These are phyloP conservation scores for Lachnellula subtilissima DNA, from an alignment of 2,329 filamentous ascomycete genomes.

Conservation along the genomic window DNA sequence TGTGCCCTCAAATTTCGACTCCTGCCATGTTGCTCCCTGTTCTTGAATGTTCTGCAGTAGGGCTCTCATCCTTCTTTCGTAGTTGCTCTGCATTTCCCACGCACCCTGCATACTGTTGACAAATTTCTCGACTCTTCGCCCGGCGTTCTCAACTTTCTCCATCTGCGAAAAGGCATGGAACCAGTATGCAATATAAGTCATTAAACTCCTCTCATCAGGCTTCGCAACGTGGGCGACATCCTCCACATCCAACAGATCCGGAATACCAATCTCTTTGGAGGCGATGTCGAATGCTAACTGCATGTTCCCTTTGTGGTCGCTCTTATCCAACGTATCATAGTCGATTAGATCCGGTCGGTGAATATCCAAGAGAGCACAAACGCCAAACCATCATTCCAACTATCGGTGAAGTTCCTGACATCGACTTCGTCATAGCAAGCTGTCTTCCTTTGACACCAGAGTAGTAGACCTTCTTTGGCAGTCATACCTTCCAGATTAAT, in stretches of 20 bases:
- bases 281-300: constrained; percentile 96
- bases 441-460: constrained; percentile 98
- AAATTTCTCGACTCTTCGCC: constrained; percentile 94
- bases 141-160: constrained; percentile 97
- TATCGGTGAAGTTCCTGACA: constrained; percentile 87
- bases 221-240: constrained; percentile 96
- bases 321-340: constrained; percentile 91
- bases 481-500: constrained; percentile 98
- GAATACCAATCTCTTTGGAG: constrained; percentile 92
- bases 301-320: constrained; percentile 94
- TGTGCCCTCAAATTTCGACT: constrained; percentile 80
- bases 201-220: constrained; percentile 91
- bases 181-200: constrained; percentile 99
- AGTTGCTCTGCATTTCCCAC: constrained; percentile 99
- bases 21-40: constrained; percentile 72
- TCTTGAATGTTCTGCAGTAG: constrained; percentile 69
- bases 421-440: constrained; percentile 98
- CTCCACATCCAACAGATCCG: constrained; percentile 90
- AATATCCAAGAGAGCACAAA: constrained; percentile 94
- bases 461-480: constrained; percentile 86
- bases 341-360: constrained; percentile 96
- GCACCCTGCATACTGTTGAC: constrained; percentile 98
- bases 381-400: constrained; percentile 96
- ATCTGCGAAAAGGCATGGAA: constrained; percentile 99
- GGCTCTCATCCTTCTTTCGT: constrained; percentile 83